Conservation (phyloP, 139 green algal species). For the Chlamydomonas sp. region DNA sequence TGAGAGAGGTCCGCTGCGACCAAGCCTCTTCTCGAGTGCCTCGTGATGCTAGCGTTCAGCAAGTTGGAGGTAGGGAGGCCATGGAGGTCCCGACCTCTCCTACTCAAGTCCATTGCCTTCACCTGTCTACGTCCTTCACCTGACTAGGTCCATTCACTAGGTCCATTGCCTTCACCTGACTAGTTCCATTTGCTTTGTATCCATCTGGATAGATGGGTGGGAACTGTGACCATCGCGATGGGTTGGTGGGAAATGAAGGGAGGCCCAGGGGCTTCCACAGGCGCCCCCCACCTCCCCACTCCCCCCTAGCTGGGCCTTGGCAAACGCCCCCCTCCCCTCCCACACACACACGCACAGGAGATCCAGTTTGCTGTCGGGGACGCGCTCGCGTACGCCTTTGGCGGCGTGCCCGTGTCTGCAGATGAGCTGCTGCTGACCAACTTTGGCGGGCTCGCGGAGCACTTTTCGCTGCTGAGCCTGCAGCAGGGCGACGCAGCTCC, state of each 20-base stretch:
- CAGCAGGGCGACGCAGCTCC: too few species aligned
- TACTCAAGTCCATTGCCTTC: too few species aligned
- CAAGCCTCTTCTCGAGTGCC: slow-evolving; percentile 10
- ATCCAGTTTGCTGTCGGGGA: slow-evolving; percentile 73
- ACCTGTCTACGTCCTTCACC: too few species aligned
- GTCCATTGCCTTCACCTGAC: too few species aligned
- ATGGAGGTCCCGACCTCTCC: slow-evolving; percentile 57
- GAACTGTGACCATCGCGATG: too few species aligned
- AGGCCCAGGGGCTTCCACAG: too few species aligned
- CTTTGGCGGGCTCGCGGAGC: slow-evolving; percentile 23
- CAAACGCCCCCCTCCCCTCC: neutral
- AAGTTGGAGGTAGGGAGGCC: too few species aligned
- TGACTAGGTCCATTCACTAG: too few species aligned
- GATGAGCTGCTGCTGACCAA: slow-evolving; percentile 45
- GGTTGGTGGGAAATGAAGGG: too few species aligned
- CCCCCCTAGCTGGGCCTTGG: neutral
- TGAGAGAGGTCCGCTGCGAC: neutral
- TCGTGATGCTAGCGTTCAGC: slow-evolving; percentile 39
- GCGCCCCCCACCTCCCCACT: neutral
- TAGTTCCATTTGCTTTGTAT: too few species aligned
- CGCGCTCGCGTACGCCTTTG: slow-evolving; percentile 69
- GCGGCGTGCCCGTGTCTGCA: slow-evolving; percentile 38
- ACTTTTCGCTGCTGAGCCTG: slow-evolving; percentile 12
- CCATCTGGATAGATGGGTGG: too few species aligned
- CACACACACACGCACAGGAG: too few species aligned